Evolutionary conservation across 805 yeast species (phyloP).

Genomic region (Kurtzmaniella fragi): DNA sequence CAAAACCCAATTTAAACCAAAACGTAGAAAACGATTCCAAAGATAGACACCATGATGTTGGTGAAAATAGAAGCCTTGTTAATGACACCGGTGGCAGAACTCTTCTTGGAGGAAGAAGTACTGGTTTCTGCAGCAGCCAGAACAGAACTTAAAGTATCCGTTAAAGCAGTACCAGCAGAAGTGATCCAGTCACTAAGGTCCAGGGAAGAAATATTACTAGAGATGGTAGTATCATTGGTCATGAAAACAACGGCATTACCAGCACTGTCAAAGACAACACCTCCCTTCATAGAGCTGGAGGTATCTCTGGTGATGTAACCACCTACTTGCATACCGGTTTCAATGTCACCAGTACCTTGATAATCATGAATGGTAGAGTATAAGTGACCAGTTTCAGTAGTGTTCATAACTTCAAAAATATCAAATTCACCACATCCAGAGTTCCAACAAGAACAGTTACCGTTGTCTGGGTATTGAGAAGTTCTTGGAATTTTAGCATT

Average conservation of each 20-base stretch:
- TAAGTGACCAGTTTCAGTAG: slow-evolving; percentile 49
- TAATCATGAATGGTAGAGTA: slow-evolving; percentile 70
- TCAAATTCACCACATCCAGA: slow-evolving; percentile 80
- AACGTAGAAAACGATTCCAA: too few relatives aligned
- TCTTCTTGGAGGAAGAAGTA: slow-evolving; percentile 18
- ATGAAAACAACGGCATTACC: slow-evolving; percentile 61
- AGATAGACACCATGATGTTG: too few relatives aligned
- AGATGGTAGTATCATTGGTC: slow-evolving; percentile 49
- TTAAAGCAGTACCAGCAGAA: slow-evolving; percentile 23
- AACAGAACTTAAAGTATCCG: slow-evolving; percentile 22
- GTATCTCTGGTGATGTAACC: slow-evolving; percentile 58
- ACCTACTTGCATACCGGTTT: slow-evolving; percentile 51
- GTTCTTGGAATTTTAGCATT: slow-evolving; percentile 73
- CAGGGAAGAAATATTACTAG: slow-evolving; percentile 37
- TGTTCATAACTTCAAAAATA: slow-evolving; percentile 68
- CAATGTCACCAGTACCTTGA: slow-evolving; percentile 64
- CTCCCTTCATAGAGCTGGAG: slow-evolving; percentile 54
- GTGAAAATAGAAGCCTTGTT: too few relatives aligned
- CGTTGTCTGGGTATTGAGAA: slow-evolving; percentile 58
- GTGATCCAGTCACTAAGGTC: slow-evolving; percentile 44
- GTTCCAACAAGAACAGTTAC: slow-evolving; percentile 70
- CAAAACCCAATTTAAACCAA: too few relatives aligned
- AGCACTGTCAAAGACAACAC: slow-evolving; percentile 60
- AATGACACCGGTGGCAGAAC: slow-evolving; percentile 10
- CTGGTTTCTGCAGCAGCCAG: slow-evolving; percentile 12